Evolutionary conservation across 1,139 yeast genomes (phyloP), one percentile per base, ranked within the genome.

Genomic region (Scheffersomyces parashehatae): DNA sequence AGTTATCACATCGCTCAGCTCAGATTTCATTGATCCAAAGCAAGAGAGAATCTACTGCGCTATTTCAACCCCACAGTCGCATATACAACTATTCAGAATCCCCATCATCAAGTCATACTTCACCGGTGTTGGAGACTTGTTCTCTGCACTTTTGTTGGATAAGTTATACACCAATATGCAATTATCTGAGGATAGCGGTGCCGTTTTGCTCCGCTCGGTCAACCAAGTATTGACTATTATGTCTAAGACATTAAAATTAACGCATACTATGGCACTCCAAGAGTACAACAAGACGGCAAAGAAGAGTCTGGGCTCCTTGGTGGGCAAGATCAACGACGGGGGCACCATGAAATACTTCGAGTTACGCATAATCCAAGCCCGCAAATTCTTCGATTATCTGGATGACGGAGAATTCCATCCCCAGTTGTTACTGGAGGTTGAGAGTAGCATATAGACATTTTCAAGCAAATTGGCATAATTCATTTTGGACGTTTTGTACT

Each of bases 51-150:
- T 85, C 8, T 66, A 75, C 41, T 79, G 86, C 45, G 82, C 84
- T 7, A 78, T 83, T 1, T 77, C 85, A 1, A 58, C 78, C n/a
- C 15, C 15, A 7, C 24, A 31, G 35, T 26, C 15, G 28, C 34
- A 3, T 31, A 32, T 45, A 13, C 44, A 37, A 11, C 31, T 41
- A 7, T 48, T 39, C 28, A 34, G 39, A 9, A 70, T 83, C 13
- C 82, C 84, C 4, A 64, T 72, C 36, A 77, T 88, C 42, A 75
- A 83, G 38, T 84, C 91, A 2, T 84, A 85, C 50, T 91, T 91
- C 62, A 86, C 95, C 1, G 98, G 99, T 0, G 90, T 93, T 4
- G 99, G 99, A 2, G 99, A 93, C 56, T 68, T 93, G 36, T 89
- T 93, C 60, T 81, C 95, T 0, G 95, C 96, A 0, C 61, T 91